A percentile compares a stretch with the other conserved stretches of the same genome.
phyloP scores from a whole-genome alignment of 495 filamentous ascomycete genomes.

The Paragyromitra xinjiangensis region DNA sequence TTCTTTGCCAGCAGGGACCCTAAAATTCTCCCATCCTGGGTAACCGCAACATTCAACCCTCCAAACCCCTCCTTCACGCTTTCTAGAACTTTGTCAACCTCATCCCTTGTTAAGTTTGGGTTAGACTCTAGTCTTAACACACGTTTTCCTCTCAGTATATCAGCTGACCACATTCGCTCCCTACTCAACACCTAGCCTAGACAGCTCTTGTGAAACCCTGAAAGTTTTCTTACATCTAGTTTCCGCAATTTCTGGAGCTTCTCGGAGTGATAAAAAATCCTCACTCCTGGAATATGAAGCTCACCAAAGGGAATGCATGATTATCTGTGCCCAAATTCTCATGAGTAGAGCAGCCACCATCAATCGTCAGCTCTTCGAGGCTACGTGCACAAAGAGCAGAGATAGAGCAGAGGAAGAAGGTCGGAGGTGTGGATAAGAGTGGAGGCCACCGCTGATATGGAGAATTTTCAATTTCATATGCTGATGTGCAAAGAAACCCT shows the following conservation, averaged over 20 bases:
- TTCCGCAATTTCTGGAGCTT: constrained; percentile 16
- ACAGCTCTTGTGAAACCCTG: constrained; percentile 34
- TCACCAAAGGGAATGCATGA: background rate
- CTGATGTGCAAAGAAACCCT: background rate
- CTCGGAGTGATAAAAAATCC: constrained; percentile 36
- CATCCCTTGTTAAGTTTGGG: constrained; percentile 27
- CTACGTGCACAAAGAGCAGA: constrained; percentile 34
- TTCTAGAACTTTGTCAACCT: constrained; percentile 10
- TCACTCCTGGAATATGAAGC: constrained; percentile 25
- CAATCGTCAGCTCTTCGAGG: constrained; percentile 28
- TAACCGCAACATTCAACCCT: background rate
- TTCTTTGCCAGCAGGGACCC: background rate
- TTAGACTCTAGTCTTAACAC: constrained; percentile 25
- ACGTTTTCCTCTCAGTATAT: background rate
- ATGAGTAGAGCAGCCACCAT: background rate
- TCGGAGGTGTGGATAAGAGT: background rate
- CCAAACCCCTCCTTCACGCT: background rate
- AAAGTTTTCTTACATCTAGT: constrained; percentile 32
- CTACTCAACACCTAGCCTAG: constrained; percentile 35
- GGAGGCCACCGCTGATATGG: constrained; percentile 28
- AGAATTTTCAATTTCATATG: constrained; percentile 28
- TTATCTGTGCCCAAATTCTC: background rate
- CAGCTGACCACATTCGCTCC: background rate
- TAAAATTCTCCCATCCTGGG: background rate
- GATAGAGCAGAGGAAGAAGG: constrained; percentile 35